Evolutionary conservation across 225 moss, liverwort and hornwort species (phyloP), one percentile per base, ranked within the genome.

Genomic region (Marchantia paleacea): DNA sequence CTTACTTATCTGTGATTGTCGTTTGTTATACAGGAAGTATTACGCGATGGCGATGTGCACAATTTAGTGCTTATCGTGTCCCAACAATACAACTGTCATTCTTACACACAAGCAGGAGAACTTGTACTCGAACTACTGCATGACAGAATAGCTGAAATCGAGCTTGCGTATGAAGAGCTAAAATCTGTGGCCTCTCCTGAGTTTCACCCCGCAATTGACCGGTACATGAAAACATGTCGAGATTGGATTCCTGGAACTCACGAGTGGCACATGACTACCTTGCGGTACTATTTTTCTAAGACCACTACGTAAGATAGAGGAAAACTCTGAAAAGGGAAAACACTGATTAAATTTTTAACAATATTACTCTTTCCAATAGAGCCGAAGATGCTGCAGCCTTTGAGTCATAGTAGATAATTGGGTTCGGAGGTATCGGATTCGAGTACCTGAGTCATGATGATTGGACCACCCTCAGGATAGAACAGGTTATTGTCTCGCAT

Each of bases 381-480:
- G n/a, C n/a, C n/a, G n/a, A n/a, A n/a, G n/a, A n/a, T n/a, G n/a
- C n/a, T n/a, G n/a, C n/a, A n/a, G n/a, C n/a, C n/a, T n/a, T n/a
- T 39, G 3, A 39, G 5, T 55, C 15, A 8, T 15, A 55, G 55
- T 8, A 8, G 15, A 55, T 55, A 8, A 55, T 15, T 8, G 15
- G 15, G 15, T 8, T 15, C 55, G 55, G 15, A 15, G 15, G 55
- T 55, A 8, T 55, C 55, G 15, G 55, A 8, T 55, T 55, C 55
- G 55, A 55, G 55, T 63, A 63, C 62, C 93, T 95, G 95, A 15
- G 89, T 50, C 69, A 95, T 63, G 55, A 95, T 95, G 79, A 95
- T 92, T 0, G 93, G 95, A 14, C 93, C 93, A 28, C 92, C 95
- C 81, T 93, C 92, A 71, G 85, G 82, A 49, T 89, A 87, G 47